Percentiles rank a stretch among this genome's conserved stretches.
These are phyloP conservation scores for Pyrus hybrid DNA, from an alignment of 331 rosid genomes.

Conservation along the genomic window DNA sequence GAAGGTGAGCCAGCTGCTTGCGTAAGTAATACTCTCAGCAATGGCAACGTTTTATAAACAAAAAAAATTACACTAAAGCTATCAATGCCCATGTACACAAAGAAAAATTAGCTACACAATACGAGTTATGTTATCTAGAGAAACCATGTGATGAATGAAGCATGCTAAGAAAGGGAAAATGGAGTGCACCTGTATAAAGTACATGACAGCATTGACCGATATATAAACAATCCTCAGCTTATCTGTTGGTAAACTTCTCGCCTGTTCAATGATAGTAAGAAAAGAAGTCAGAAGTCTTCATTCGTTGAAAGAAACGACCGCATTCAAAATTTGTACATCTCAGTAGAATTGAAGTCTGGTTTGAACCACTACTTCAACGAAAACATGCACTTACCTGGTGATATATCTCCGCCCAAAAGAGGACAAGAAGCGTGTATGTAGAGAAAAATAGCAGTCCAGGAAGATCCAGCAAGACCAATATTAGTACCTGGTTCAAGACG, in stretches of 20 bases:
- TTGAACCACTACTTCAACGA: too few species aligned
- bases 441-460: constrained; percentile 94
- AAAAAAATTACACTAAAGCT: too few species aligned
- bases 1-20: not conserved
- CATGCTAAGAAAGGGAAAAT: not conserved
- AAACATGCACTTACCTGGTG: constrained; percentile 59
- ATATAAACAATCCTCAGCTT: constrained; percentile 69
- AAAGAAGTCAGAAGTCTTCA: not conserved
- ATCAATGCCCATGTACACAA: not conserved
- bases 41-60: not conserved
- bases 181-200: constrained; percentile 68
- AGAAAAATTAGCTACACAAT: not conserved
- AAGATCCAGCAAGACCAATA: constrained; percentile 58
- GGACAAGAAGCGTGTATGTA: constrained; percentile 83
- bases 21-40: not conserved
- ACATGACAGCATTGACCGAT: constrained; percentile 57
- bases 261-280: constrained; percentile 44
- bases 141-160: not conserved
- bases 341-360: not conserved
- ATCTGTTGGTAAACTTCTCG: constrained; percentile 82
- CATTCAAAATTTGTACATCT: not conserved
- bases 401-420: constrained; percentile 98
- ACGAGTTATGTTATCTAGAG: not conserved
- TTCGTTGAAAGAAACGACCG: not conserved
- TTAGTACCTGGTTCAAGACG: constrained; percentile 51